Evolutionary conservation across 371 early-diverging fungal genomes (phyloP), one percentile per base, ranked within the genome.

Genomic region (Rhizopus sp.): DNA sequence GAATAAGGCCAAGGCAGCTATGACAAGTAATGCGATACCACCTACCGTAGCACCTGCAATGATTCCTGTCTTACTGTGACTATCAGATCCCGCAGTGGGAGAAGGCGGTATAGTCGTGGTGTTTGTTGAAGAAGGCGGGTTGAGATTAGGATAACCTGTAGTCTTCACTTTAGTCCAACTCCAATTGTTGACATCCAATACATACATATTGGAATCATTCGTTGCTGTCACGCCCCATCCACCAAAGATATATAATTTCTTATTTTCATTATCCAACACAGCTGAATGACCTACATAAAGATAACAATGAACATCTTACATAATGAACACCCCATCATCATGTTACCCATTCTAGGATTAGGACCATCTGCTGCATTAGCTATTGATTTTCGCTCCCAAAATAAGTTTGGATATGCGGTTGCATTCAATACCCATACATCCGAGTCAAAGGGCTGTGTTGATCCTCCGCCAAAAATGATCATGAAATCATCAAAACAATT

Each of bases 391-490:
- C 59, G 50, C 48, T 65, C 38, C 79, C 79, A 76, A 5, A 48
- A 58, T 2, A 75, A 30, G 7, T 62, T 58, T 8, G 79, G 77
- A 54, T 73, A 75, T 23, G 54, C 7, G 12, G 70, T 52, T 17
- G 70, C 76, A 50, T 79, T 72, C 9, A 79, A 49, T 12, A 79
- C 46, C 76, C 77, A 79, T 9, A 79, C 70, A 57, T 73, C 74
- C 0, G 68, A 65, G 57, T 79, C 79, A 41, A 57, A 60, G 1
- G 79, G 74, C 17, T 64, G 66, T 4, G 51, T 68, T 1, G 74
- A 72, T 23, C 79, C 79, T 9, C 79, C 79, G n/a, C 79, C 79
- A 42, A 66, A 78, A 13, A 78, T 62, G 31, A 78, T 50, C 70
- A 76, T 76, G n/a, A 56, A 60, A 34, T 76, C 67, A 35, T 76